Evolutionary conservation across 2,329 filamentous ascomycete species (phyloP).

Genomic region (Xylariaceae sp.): DNA sequence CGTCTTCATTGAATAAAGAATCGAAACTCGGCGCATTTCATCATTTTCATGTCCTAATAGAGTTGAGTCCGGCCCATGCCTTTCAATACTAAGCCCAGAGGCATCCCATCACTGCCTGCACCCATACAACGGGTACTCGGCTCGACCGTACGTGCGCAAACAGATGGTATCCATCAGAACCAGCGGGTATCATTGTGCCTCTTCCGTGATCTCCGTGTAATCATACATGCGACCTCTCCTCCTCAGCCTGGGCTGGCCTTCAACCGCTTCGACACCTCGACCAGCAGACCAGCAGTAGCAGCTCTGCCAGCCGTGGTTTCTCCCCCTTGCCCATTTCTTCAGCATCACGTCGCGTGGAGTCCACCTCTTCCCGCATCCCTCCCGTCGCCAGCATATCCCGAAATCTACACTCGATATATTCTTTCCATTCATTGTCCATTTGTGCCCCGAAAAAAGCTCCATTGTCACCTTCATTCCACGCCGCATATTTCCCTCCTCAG

Average conservation of each 20-base stretch:
- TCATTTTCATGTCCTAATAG: background rate
- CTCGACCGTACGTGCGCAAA: background rate
- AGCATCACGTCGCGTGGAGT: background rate
- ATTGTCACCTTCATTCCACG: background rate
- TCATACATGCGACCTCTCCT: constrained; percentile 18
- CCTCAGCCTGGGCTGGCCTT: constrained; percentile 4
- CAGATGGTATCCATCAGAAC: constrained; percentile 8
- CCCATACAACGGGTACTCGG: background rate
- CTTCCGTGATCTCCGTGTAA: constrained; percentile 13
- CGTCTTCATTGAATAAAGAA: no score
- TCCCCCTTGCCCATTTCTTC: background rate
- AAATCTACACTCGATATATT: constrained; percentile 9
- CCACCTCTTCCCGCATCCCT: background rate
- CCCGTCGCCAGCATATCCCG: constrained; percentile 3
- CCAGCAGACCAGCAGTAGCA: background rate
- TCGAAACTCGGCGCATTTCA: background rate
- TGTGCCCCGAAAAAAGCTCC: background rate
- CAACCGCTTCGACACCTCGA: constrained; percentile 5
- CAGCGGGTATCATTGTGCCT: constrained; percentile 26
- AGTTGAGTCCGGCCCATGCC: constrained; percentile 10
- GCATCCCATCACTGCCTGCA: background rate
- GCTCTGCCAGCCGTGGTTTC: background rate
- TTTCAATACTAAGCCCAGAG: background rate
- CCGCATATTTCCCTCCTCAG: background rate
- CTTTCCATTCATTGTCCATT: constrained; percentile 1